phyloP scores from a whole-genome alignment of 495 filamentous ascomycete genomes.

The Daldinia vernicosa region DNA sequence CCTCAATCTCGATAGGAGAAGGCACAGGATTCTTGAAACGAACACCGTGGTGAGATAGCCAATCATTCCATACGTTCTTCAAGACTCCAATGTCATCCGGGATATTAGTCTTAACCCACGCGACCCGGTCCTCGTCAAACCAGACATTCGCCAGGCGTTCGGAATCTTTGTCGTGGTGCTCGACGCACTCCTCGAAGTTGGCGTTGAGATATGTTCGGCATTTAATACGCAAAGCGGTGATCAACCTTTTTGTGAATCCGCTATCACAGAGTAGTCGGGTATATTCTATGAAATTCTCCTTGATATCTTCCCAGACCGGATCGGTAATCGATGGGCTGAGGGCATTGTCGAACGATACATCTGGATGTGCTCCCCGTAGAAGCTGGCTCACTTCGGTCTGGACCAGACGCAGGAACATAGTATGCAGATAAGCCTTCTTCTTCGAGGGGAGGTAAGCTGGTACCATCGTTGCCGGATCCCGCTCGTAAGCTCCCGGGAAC shows the following conservation, averaged over 20 bases:
- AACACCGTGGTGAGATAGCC: not conserved
- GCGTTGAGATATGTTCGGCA: not conserved
- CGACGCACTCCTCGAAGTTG: not conserved
- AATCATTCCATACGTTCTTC: not conserved
- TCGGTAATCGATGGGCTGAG: not conserved
- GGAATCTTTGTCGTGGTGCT: not conserved
- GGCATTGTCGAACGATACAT: not conserved
- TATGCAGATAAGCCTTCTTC: not conserved
- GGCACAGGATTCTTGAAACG: not conserved
- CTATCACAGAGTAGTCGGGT: not conserved
- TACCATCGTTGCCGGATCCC: not conserved
- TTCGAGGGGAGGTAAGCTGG: not conserved
- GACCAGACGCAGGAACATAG: not conserved
- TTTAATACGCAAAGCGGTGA: not conserved
- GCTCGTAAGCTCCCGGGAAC: not conserved
- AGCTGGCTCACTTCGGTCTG: not conserved
- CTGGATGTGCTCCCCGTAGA: not conserved
- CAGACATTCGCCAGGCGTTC: not conserved
- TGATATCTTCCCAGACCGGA: not conserved
- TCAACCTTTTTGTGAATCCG: too few species aligned
- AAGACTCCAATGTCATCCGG: not conserved
- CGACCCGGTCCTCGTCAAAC: not conserved
- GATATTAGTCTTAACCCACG: not conserved
- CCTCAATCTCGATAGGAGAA: not conserved
- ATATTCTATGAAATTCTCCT: not conserved